Percentiles rank a stretch among this genome's conserved stretches.
Evolutionary conservation across 352 stramenopile genomes (phyloP).

Genomic region (Albugo candida): DNA sequence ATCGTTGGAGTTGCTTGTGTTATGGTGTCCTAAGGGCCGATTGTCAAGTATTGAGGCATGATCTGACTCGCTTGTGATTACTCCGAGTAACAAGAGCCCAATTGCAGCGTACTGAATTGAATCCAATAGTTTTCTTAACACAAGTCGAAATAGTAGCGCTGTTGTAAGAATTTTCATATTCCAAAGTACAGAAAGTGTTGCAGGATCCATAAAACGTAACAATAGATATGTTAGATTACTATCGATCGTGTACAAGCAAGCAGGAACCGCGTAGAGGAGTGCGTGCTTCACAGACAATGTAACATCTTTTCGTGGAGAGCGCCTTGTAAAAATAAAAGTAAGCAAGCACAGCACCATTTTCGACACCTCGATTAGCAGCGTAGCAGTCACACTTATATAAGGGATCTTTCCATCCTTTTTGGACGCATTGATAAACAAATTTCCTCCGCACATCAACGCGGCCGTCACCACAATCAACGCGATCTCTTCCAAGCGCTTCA

Average conservation of each 20-base stretch:
- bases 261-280: conserved; percentile 60
- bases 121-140: conserved; percentile 48
- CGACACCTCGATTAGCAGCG: conserved; percentile 68
- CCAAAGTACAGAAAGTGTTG: conserved; percentile 73
- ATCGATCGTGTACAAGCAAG: conserved; percentile 74
- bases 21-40: conserved; percentile 1
- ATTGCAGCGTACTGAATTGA: conserved; percentile 62
- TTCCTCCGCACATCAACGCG: conserved; percentile 55
- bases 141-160: conserved; percentile 62
- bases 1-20: conserved; percentile 3
- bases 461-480: conserved; percentile 31
- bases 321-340: conserved; percentile 16
- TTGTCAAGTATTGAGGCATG: conserved; percentile 14
- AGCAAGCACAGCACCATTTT: conserved; percentile 37
- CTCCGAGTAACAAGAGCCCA: conserved; percentile 45
- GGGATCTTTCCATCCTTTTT: conserved; percentile 51
- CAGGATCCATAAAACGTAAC: conserved; percentile 64
- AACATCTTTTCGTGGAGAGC: conserved; percentile 9
- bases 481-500: too few species aligned
- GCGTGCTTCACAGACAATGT: conserved; percentile 26
- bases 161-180: conserved; percentile 80
- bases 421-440: conserved; percentile 71
- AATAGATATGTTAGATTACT: conserved; percentile 83
- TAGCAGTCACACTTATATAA: conserved; percentile 72
- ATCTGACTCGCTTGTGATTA: conserved; percentile 63